Evolutionary conservation across 2,329 filamentous ascomycete species (phyloP), one percentile per base, ranked within the genome.

Genomic region (Ophiostoma perfectum): DNA sequence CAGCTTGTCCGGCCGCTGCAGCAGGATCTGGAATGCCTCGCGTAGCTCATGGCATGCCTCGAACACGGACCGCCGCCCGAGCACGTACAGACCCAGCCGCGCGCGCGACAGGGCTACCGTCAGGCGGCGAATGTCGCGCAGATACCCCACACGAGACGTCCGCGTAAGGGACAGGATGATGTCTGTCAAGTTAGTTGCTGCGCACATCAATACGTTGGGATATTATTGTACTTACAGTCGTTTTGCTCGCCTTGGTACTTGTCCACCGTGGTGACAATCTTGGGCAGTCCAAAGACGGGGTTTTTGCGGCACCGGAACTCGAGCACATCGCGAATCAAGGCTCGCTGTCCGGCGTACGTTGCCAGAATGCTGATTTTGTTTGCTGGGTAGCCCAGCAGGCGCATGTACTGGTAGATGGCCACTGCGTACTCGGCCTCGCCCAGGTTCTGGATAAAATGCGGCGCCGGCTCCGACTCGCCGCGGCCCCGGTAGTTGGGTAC

Each of bases 191-290:
- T 16, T 11, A 27, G 36, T 60, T 38, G 27, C 9, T 12, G 2
- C 5, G 36, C 92, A 49, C 18, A 1, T 44, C 65, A 7, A 66
- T 64, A 8, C 18, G 5, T 42, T 39, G 3, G 36, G 1, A 41
- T 12, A 4, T 27, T 18, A 27, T 14, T 14, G 16, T 2, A 60
- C 55, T 4, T 60, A 60, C 55, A 52, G 12, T 99, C 95, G 78
- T 99, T 99, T 79, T 99, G 95, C 82, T 99, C 95, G 77, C 95
- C 96, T 81, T 99, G 95, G 75, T 98, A 99, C 78, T 97, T 97
- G 81, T 99, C 95, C 71, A 99, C 94, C 5, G 96, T 99, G 3
- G 92, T 93, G 41, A 99, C 92, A 67, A 90, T 89, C 78, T 89
- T 90, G 18, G 95, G 95, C 78, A 97, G 81, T 8, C 94, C 93